These are phyloP conservation scores for Globisporangium solare DNA, from an alignment of 352 stramenopile genomes.

Conservation along the genomic window DNA sequence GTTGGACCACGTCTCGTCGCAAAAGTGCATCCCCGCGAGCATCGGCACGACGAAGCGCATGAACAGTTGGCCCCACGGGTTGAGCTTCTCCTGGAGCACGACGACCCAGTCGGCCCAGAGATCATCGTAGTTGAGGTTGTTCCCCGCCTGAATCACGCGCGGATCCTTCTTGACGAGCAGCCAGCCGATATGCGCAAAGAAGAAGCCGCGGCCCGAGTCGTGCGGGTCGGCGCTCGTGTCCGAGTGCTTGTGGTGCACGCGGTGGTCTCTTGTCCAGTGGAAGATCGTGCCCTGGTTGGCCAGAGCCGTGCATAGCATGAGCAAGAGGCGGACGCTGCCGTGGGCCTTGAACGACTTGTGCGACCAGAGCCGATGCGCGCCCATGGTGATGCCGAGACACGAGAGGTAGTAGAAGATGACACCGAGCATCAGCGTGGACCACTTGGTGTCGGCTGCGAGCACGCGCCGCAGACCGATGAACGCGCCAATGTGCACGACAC, in stretches of 20 bases:
- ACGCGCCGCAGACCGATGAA: conserved; percentile 86
- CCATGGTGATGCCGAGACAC: conserved; percentile 97
- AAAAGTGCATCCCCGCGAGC: conserved; percentile 80
- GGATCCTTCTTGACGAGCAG: conserved; percentile 97
- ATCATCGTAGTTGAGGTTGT: conserved; percentile 96
- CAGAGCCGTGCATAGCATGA: conserved; percentile 98
- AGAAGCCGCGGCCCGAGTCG: conserved; percentile 97
- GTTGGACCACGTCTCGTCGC: conserved; percentile 93
- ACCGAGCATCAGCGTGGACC: too few relatives aligned
- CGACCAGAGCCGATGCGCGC: conserved; percentile 96
- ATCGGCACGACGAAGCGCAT: conserved; percentile 97
- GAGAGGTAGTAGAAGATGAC: conserved; percentile 95
- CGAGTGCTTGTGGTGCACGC: conserved; percentile 99
- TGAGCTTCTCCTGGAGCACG: conserved; percentile 94
- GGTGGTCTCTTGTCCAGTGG: conserved; percentile 97
- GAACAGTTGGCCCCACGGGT: conserved; percentile 97
- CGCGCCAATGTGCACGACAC: conserved; percentile 90
- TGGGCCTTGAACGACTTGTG: conserved; percentile 95
- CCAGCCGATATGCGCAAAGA: conserved; percentile 99
- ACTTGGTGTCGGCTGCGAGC: conserved; percentile 45
- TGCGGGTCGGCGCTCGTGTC: conserved; percentile 94
- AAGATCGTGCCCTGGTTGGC: conserved; percentile 98
- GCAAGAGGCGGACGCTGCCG: conserved; percentile 87
- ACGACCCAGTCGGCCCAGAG: conserved; percentile 95
- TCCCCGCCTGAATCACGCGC: conserved; percentile 83